Percentiles rank a stretch among this genome's conserved stretches.
Evolutionary conservation across 108 stramenopile genomes (phyloP).

Genomic region (Chaetoceros muelleri): DNA sequence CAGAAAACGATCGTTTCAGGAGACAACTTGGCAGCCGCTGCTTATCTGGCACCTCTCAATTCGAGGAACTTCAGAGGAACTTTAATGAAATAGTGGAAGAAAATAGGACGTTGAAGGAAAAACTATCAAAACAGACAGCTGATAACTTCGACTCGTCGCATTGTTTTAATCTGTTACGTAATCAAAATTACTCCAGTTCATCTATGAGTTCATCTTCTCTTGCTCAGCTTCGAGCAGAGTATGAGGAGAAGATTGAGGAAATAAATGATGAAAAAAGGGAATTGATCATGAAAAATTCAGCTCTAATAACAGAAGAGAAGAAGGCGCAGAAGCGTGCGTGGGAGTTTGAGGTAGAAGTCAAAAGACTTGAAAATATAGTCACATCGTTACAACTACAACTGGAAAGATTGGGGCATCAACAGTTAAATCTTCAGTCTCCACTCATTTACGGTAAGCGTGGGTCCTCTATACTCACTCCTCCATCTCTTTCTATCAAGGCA

Average conservation of each 20-base stretch:
- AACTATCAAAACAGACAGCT: constrained; percentile 8
- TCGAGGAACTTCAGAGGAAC: constrained; percentile 63
- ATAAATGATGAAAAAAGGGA: constrained; percentile 74
- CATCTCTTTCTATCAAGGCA: background rate
- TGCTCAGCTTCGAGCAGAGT: constrained; percentile 50
- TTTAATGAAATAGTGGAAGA: constrained; percentile 61
- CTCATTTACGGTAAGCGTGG: background rate
- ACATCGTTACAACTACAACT: constrained; percentile 50
- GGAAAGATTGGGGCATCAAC: constrained; percentile 25
- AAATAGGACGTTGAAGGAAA: constrained; percentile 46
- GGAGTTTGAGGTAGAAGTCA: constrained; percentile 60
- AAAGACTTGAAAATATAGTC: constrained; percentile 42
- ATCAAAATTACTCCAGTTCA: constrained; percentile 1
- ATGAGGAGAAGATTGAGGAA: constrained; percentile 54
- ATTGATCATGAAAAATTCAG: constrained; percentile 71
- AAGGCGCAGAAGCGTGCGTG: constrained; percentile 65
- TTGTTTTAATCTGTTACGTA: background rate
- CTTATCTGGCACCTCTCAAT: constrained; percentile 42
- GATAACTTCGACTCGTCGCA: background rate
- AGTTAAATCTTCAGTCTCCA: background rate
- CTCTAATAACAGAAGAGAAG: constrained; percentile 53
- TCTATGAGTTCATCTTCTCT: constrained; percentile 22
- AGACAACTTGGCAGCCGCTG: constrained; percentile 67
- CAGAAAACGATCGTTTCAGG: constrained; percentile 77
- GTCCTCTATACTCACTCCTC: background rate